Conservation (phyloP, 805 yeast genomes). For the Naumovozyma castellii region DNA sequence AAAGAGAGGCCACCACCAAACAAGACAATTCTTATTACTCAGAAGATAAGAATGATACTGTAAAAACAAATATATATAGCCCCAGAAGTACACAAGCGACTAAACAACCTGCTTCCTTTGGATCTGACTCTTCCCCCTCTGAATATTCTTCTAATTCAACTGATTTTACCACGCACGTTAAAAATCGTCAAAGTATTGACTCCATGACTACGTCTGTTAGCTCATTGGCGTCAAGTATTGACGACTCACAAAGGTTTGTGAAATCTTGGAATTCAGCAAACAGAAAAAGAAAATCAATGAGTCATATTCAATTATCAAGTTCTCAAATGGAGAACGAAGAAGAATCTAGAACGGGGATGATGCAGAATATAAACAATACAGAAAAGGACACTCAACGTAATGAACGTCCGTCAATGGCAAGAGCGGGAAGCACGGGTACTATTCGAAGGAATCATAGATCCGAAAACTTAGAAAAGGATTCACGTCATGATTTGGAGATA, state of each 20-base stretch:
- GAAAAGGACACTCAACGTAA: background rate
- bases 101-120: background rate
- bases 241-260: constrained; percentile 28
- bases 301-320: constrained; percentile 8
- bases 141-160: constrained; percentile 27
- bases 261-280: constrained; percentile 30
- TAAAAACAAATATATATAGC: no score
- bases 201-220: constrained; percentile 29
- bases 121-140: constrained; percentile 12
- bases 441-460: background rate
- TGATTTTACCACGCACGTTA: constrained; percentile 24
- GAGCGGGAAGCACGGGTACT: constrained; percentile 15
- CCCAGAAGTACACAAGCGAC: background rate
- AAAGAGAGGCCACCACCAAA: no score
- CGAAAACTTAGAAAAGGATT: background rate
- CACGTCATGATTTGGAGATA: no score
- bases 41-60: no score
- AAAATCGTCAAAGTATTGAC: constrained; percentile 23
- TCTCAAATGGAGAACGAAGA: background rate
- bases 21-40: no score
- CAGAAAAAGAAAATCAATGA: constrained; percentile 26
- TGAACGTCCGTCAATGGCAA: constrained; percentile 3
- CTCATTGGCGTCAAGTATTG: constrained; percentile 27
- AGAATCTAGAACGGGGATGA: background rate
- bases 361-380: background rate